Conservation (phyloP, 2,329 filamentous ascomycete species). For the Lecanicillium sp. region DNA sequence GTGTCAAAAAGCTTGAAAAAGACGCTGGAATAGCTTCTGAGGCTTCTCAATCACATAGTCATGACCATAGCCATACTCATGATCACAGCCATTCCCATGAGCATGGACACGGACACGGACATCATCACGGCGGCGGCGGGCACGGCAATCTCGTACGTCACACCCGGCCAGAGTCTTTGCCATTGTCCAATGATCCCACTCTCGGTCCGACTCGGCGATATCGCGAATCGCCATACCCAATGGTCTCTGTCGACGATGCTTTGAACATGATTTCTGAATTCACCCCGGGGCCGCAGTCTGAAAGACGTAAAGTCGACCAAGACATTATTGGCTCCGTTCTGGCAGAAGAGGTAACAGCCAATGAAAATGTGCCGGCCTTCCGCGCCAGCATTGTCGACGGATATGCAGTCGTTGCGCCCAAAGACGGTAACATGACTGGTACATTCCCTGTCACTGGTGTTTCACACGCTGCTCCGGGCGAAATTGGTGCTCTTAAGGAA, state of each 20-base stretch:
- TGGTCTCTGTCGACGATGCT: conserved; percentile 81
- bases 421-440: conserved; percentile 60
- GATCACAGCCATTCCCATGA: conserved; percentile 26
- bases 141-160: conserved; percentile 66
- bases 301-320: conserved; percentile 54
- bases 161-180: conserved; percentile 53
- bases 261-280: conserved; percentile 64
- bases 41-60: conserved; percentile 20
- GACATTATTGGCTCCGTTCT: conserved; percentile 69
- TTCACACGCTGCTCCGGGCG: conserved; percentile 73
- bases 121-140: conserved; percentile 47
- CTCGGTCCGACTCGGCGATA: conserved; percentile 63
- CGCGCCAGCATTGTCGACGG: conserved; percentile 95
- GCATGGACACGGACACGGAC: conserved; percentile 26
- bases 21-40: conserved; percentile 60
- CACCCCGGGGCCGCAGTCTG: conserved; percentile 55
- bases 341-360: conserved; percentile 72
- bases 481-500: conserved; percentile 54
- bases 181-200: conserved; percentile 52
- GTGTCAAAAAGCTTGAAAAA: conserved; percentile 73
- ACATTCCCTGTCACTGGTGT: conserved; percentile 80
- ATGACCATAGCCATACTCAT: conserved; percentile 22
- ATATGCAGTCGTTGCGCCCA: conserved; percentile 71
- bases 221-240: conserved; percentile 82
- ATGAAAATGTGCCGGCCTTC: conserved; percentile 85